Percentiles rank a stretch among this genome's conserved stretches.
These are phyloP conservation scores for Globisporangium carolinianum DNA, from an alignment of 352 stramenopile species.

Conservation along the genomic window DNA sequence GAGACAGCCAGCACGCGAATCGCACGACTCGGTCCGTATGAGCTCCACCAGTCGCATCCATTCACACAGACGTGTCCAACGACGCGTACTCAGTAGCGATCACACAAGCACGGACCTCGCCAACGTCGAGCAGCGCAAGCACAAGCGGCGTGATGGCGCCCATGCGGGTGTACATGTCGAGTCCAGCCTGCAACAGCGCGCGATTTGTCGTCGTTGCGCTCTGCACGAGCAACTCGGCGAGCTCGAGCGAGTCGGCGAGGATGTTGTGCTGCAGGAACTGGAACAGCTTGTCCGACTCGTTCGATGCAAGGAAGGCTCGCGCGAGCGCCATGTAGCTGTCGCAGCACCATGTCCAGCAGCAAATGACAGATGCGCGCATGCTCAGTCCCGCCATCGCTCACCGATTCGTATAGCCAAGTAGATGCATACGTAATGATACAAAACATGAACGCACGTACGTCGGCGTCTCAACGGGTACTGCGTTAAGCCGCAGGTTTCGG, in stretches of 20 bases:
- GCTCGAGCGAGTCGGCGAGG: conserved; percentile 43
- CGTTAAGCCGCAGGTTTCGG: conserved; percentile 39
- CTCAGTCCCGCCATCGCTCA: no score
- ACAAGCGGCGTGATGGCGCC: conserved; percentile 38
- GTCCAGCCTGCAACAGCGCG: conserved; percentile 41
- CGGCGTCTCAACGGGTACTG: conserved; percentile 46
- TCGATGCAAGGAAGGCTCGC: conserved; percentile 36
- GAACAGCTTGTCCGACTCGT: conserved; percentile 43
- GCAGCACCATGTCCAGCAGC: neutral
- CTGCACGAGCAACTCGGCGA: conserved; percentile 47
- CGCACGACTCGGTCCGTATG: no score
- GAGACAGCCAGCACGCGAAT: no score
- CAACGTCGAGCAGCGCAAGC: conserved; percentile 35
- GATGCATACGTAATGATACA: neutral
- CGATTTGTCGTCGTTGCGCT: conserved; percentile 13
- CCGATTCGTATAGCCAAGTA: neutral
- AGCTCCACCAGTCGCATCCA: no score
- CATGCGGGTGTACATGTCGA: conserved; percentile 67
- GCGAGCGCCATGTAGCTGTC: conserved; percentile 50
- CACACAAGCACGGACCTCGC: conserved; percentile 23
- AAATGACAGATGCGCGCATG: neutral
- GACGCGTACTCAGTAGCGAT: neutral
- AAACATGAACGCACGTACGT: conserved; percentile 30
- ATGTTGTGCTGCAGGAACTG: conserved; percentile 61
- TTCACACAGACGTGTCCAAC: no score